phyloP scores from a whole-genome alignment of 1,284 basidiomycete genomes.

The Apiotrichum mycotoxinovorans region DNA sequence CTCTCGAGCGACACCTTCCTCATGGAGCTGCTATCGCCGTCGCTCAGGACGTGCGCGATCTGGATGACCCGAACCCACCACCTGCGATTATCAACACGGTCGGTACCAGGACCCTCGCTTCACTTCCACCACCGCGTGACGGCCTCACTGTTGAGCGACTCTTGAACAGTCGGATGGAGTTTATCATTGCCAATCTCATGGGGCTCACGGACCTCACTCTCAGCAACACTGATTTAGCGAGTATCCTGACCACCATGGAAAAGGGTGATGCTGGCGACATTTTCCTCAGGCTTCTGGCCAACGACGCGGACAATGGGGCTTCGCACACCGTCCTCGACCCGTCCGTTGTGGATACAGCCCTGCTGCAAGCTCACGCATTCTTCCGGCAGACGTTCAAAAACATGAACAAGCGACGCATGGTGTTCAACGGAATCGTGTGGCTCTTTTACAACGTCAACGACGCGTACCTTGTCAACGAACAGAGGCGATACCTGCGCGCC shows the following conservation, averaged over 20 bases:
- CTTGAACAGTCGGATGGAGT: slow-evolving; percentile 8
- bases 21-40: slow-evolving; percentile 26
- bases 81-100: neutral
- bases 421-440: slow-evolving; percentile 72
- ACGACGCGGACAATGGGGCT: neutral
- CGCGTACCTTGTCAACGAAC: slow-evolving; percentile 79
- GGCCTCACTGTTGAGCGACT: neutral
- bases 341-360: neutral
- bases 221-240: slow-evolving; percentile 7
- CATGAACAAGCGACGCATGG: slow-evolving; percentile 43
- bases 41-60: neutral
- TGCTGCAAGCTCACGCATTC: slow-evolving; percentile 14
- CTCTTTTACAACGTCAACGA: slow-evolving; percentile 66
- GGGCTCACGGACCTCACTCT: slow-evolving; percentile 16
- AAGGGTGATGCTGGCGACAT: neutral
- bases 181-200: slow-evolving; percentile 26
- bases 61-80: neutral
- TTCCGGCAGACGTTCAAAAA: slow-evolving; percentile 3
- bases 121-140: neutral
- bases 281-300: slow-evolving; percentile 11
- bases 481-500: slow-evolving; percentile 69
- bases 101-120: neutral
- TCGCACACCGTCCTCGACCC: slow-evolving; percentile 10
- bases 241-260: neutral
- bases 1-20: slow-evolving; percentile 21